Evolutionary conservation across 257 asterid species (phyloP).

Genomic region (Scutellaria minor): DNA sequence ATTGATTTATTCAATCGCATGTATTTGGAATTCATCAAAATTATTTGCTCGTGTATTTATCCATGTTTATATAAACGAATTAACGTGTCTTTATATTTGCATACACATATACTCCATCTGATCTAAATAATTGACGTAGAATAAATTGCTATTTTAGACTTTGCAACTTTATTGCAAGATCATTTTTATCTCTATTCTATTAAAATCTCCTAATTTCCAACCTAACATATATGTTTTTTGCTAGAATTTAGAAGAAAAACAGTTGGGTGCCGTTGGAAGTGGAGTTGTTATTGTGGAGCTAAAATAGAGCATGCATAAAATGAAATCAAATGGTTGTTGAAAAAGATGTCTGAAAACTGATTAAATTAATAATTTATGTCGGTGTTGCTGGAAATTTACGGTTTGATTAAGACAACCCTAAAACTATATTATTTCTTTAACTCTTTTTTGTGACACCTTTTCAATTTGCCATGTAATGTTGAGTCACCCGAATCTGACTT

Average conservation of each 20-base stretch:
- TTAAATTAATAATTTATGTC: conserved; percentile 27
- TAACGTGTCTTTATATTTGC: no score
- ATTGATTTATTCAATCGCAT: no score
- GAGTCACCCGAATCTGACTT: conserved; percentile 59
- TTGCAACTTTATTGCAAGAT: no score
- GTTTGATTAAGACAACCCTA: conserved; percentile 46
- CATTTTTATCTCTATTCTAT: no score
- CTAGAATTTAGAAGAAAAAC: background rate
- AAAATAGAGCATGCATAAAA: conserved; percentile 19
- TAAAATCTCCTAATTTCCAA: no score
- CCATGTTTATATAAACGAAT: no score
- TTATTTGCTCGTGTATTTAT: no score
- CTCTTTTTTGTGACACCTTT: conserved; percentile 23
- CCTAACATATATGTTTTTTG: no score
- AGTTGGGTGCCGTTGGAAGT: conserved; percentile 44
- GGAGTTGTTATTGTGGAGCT: conserved; percentile 39
- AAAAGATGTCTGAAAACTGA: conserved; percentile 13
- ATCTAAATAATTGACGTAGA: no score
- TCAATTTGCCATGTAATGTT: conserved; percentile 49
- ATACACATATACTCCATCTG: no score
- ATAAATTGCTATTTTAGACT: no score
- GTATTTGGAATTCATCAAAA: no score
- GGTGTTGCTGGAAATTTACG: conserved; percentile 36
- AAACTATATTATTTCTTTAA: conserved; percentile 10
- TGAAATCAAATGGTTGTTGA: conserved; percentile 27